Evolutionary conservation across 148 eudicot species (phyloP), one percentile per base, ranked within the genome.

Genomic region (Pharnaceum exiguum): DNA sequence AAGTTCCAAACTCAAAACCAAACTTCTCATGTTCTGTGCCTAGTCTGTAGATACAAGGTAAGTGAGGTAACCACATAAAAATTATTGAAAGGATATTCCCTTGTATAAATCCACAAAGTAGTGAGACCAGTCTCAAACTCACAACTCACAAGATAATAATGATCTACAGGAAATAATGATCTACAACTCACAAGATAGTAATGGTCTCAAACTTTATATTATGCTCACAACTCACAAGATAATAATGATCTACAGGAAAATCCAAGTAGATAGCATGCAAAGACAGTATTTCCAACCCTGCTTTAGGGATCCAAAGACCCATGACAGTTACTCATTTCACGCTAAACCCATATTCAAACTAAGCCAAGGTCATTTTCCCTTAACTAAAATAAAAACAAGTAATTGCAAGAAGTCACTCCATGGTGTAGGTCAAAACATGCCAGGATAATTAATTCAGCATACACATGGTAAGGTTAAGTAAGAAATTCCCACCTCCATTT

Each of bases 21-120:
- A 94, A 94, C 72, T 94, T 94, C 59, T 94, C 99, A 64, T 94
- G 99, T 69, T 94, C 99, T 57, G 96, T 94, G 38, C 99, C 99
- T 75, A 94, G 86, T 73, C 99, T 93, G 99, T 30, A 65, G 49
- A 47, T 65, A 57, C 35, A 68, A 38, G 19, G 17, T 23, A 49
- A 21, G 15, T 35, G 16, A n/a, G 40, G 19, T 13, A 42, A 5
- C 52, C 11, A 31, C 46, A 49, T 7, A 39, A 56, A 26, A 8
- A 9, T 27, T 13, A n/a, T 25, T 5, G 31, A 11, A 5, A 12
- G 44, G 45, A 4, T 36, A 29, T 32, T 24, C 10, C 16, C 7
- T 37, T 29, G 28, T 17, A 35, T 10, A 10, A 25, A 22, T 11
- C 43, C 42, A 53, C n/a, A n/a, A n/a, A n/a, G n/a, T n/a, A n/a